These are phyloP conservation scores for Leishmania braziliensis DNA, from an alignment of 208 protist species.

Conservation along the genomic window DNA sequence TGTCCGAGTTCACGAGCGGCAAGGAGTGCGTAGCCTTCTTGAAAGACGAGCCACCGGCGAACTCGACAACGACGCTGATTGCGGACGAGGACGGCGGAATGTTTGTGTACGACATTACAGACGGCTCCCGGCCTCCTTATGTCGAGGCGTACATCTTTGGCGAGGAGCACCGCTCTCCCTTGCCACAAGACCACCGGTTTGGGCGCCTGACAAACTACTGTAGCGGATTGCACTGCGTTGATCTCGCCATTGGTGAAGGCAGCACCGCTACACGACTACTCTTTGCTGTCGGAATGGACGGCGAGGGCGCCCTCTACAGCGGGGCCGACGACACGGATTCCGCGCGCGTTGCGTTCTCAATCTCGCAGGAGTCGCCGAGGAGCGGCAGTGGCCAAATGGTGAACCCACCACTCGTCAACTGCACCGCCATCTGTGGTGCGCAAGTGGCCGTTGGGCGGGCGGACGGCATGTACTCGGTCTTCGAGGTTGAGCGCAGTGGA, in stretches of 20 bases:
- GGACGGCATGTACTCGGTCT: conserved; percentile 71
- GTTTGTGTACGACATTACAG: conserved; percentile 37
- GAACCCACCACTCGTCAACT: conserved; percentile 77
- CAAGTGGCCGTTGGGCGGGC: conserved; percentile 57
- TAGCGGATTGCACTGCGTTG: conserved; percentile 31
- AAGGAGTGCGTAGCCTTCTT: conserved; percentile 51
- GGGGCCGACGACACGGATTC: conserved; percentile 16
- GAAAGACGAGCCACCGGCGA: conserved; percentile 12
- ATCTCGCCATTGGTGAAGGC: conserved; percentile 3
- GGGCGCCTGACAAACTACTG: conserved; percentile 57
- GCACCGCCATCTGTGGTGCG: conserved; percentile 34
- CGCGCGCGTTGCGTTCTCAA: conserved; percentile 14
- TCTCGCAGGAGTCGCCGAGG: neutral
- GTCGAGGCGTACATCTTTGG: conserved; percentile 52
- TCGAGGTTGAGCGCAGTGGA: conserved; percentile 30
- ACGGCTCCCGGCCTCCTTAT: conserved; percentile 13
- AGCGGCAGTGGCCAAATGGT: conserved; percentile 42
- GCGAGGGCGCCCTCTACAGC: conserved; percentile 46
- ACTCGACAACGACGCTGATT: conserved; percentile 33
- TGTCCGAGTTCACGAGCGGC: conserved; percentile 39
- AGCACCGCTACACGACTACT: conserved; percentile 15
- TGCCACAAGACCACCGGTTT: conserved; percentile 24
- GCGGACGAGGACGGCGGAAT: conserved; percentile 73
- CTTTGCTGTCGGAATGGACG: conserved; percentile 73
- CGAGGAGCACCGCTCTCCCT: conserved; percentile 3